These are phyloP conservation scores for Solanum sejunctum DNA, from an alignment of 257 asterid genomes.

Conservation along the genomic window DNA sequence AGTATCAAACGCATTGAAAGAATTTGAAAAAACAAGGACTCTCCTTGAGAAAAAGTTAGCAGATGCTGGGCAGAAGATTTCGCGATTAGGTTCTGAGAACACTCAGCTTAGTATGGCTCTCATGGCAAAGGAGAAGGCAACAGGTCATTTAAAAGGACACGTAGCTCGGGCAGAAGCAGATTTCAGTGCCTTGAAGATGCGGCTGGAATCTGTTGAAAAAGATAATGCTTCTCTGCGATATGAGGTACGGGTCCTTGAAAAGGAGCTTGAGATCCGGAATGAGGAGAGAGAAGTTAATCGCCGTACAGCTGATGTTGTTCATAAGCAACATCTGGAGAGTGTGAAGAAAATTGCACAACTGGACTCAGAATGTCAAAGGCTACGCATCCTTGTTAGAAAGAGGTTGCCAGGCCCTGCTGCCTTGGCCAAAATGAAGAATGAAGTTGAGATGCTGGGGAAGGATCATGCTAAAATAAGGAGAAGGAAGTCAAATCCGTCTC, in stretches of 20 bases:
- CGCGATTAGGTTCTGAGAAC: constrained; percentile 45
- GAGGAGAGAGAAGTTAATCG: constrained; percentile 74
- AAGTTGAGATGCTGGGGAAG: constrained; percentile 41
- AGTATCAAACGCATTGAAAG: constrained; percentile 35
- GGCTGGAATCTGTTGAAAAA: constrained; percentile 54
- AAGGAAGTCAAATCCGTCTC: constrained; percentile 29
- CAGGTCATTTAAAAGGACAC: constrained; percentile 35
- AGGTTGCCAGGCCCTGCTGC: constrained; percentile 74
- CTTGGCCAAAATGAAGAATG: constrained; percentile 55
- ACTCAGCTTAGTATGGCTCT: constrained; percentile 40
- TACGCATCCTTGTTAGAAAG: constrained; percentile 60
- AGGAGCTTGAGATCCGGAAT: constrained; percentile 71
- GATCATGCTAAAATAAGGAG: constrained; percentile 32
- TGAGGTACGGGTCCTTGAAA: constrained; percentile 60
- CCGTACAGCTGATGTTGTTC: constrained; percentile 51
- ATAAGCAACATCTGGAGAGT: constrained; percentile 51
- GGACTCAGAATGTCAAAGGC: constrained; percentile 69
- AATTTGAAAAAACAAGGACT: constrained; percentile 28
- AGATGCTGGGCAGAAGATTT: constrained; percentile 30
- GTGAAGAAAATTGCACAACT: constrained; percentile 41
- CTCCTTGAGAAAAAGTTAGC: constrained; percentile 32
- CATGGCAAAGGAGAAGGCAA: constrained; percentile 42
- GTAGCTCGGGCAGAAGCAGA: constrained; percentile 37
- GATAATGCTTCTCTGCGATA: constrained; percentile 64
- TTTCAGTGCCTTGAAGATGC: constrained; percentile 23